Evolutionary conservation across 495 filamentous ascomycete genomes (phyloP), one percentile per base, ranked within the genome.

Genomic region (Trichoderma virens): DNA sequence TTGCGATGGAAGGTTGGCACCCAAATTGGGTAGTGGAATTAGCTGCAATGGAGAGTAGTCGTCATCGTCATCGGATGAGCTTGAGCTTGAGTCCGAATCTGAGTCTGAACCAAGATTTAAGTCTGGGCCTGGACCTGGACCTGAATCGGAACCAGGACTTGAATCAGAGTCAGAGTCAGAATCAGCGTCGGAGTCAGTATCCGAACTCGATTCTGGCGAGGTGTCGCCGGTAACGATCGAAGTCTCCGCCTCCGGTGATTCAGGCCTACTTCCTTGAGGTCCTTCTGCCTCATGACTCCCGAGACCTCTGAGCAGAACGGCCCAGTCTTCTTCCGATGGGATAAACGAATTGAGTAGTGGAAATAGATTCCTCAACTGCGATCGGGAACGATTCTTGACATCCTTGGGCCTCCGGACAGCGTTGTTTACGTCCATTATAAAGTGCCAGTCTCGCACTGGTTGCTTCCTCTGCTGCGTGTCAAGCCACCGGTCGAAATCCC

Each of bases 401-500:
- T 56, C 51, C 69, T 74, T 74, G 3, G 65, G 65, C 13, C 35
- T 45, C 14, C 51, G 45, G 0, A 68, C 70, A 1, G 61, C 59
- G n/a, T 65, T 73, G 9, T 62, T 70, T 5, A 78, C 18, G n/a
- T 79, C 77, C 25, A 73, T 67, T 1, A 65, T 8, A 18, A 78
- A 79, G 0, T 72, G 70, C 67, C 66, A 72, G 39, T 80, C 77
- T 2, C 66, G 34, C 2, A 79, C 66, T 0, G 8, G 0, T 6
- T 59, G 59, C 1, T 70, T 63, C 11, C 38, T 59, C 51, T 56
- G 23, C 2, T 65, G 51, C 1, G 54, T 16, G 0, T 61, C 9
- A 0, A 54, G 7, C 0, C 67, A 61, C 25, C 66, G 65, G 32
- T 71, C 27, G 0, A 68, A 54, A 34, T 79, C 77, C 27, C 75